Percentiles rank a stretch among this genome's conserved stretches.
Evolutionary conservation across 352 stramenopile species (phyloP).

Genomic region (Pseudoperonospora humuli): DNA sequence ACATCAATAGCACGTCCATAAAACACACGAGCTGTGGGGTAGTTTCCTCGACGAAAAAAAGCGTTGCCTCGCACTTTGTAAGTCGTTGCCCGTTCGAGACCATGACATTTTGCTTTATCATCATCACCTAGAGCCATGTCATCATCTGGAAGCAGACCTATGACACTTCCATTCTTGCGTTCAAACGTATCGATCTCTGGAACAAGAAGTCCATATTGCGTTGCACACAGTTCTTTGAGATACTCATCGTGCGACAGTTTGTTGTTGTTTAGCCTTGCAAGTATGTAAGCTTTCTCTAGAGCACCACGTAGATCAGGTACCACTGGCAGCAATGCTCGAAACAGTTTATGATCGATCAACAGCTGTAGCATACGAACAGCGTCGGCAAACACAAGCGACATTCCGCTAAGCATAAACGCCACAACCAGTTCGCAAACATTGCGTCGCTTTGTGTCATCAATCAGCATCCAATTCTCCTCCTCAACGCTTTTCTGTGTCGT

Average conservation of each 20-base stretch:
- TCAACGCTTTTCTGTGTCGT: background rate
- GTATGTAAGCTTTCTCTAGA: slow-evolving; percentile 37
- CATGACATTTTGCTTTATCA: slow-evolving; percentile 4
- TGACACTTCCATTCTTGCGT: slow-evolving; percentile 37
- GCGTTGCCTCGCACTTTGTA: slow-evolving; percentile 51
- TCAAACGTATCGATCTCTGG: slow-evolving; percentile 52
- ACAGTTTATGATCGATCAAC: slow-evolving; percentile 33
- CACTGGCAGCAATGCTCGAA: slow-evolving; percentile 16
- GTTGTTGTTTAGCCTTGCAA: slow-evolving; percentile 28
- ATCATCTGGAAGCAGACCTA: slow-evolving; percentile 35
- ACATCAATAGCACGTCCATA: slow-evolving; percentile 54
- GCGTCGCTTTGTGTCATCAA: slow-evolving; percentile 1
- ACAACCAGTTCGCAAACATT: slow-evolving; percentile 44
- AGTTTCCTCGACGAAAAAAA: slow-evolving; percentile 60
- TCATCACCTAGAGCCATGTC: slow-evolving; percentile 1
- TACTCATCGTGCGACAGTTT: slow-evolving; percentile 38
- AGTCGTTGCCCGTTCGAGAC: slow-evolving; percentile 18
- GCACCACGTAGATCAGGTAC: slow-evolving; percentile 51
- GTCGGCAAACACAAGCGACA: slow-evolving; percentile 50
- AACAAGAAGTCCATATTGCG: slow-evolving; percentile 31
- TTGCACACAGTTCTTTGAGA: slow-evolving; percentile 30
- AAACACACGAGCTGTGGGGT: slow-evolving; percentile 43
- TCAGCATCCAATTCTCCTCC: background rate
- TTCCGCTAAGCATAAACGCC: slow-evolving; percentile 41
- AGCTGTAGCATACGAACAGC: slow-evolving; percentile 52